phyloP scores from a whole-genome alignment of 331 rosid genomes.

The Saraca asoca region DNA sequence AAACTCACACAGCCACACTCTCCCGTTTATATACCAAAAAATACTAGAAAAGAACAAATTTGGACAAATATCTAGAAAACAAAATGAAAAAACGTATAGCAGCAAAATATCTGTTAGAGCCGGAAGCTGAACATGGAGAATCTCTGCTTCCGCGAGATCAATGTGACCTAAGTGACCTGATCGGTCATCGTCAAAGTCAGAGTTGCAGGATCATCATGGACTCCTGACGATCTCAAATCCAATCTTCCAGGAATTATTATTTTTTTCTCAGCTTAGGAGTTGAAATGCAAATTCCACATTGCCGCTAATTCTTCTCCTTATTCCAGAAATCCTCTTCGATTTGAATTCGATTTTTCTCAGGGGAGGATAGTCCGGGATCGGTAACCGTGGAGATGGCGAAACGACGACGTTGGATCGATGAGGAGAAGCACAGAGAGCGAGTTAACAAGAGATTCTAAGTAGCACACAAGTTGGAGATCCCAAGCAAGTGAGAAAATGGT shows the following conservation, averaged over 20 bases:
- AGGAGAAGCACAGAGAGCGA: constrained; percentile 27
- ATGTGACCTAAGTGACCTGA: constrained; percentile 45
- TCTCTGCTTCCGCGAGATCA: constrained; percentile 63
- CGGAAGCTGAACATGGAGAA: constrained; percentile 60
- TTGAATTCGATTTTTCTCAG: constrained; percentile 17
- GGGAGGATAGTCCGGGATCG: constrained; percentile 40
- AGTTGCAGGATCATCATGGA: constrained; percentile 17
- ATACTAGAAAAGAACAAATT: neutral
- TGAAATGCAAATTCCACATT: constrained; percentile 47
- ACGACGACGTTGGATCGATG: constrained; percentile 47
- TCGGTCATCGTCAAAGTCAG: constrained; percentile 47
- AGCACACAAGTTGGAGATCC: constrained; percentile 58
- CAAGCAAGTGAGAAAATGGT: constrained; percentile 52
- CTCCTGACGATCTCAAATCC: too few relatives aligned
- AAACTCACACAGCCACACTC: neutral
- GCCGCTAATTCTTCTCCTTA: constrained; percentile 18
- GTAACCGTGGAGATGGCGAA: constrained; percentile 28
- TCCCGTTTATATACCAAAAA: neutral
- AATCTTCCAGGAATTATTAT: too few relatives aligned
- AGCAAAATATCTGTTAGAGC: constrained; percentile 35
- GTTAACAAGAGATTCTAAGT: constrained; percentile 45
- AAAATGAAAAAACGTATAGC: constrained; percentile 13
- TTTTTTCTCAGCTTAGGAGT: neutral
- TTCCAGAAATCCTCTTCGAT: neutral
- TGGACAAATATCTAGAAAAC: constrained; percentile 6